phyloP scores from a whole-genome alignment of 495 filamentous ascomycete genomes.

The Penicillium cosmopolitanum region DNA sequence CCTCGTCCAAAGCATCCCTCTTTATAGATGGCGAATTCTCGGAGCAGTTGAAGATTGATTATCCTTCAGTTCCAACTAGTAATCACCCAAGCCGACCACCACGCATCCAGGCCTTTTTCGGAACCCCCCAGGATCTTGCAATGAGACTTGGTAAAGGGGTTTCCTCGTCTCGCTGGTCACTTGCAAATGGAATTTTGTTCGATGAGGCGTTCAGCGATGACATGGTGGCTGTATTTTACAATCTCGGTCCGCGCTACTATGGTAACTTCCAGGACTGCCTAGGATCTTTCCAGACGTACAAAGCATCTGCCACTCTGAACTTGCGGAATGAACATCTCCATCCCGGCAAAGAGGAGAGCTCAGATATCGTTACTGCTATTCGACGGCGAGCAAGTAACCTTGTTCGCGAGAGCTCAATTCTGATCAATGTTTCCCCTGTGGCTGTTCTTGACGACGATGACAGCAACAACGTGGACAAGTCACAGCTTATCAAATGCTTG shows the following conservation, averaged over 20 bases:
- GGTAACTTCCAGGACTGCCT: conserved; percentile 97
- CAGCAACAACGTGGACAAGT: conserved; percentile 67
- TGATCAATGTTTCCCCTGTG: conserved; percentile 81
- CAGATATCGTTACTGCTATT: conserved; percentile 88
- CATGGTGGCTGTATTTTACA: conserved; percentile 85
- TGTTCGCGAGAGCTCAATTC: conserved; percentile 77
- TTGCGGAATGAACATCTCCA: conserved; percentile 90
- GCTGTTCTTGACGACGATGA: conserved; percentile 79
- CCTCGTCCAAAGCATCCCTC: conserved; percentile 80
- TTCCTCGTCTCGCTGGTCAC: conserved; percentile 79
- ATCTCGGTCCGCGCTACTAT: conserved; percentile 85
- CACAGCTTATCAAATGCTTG: conserved; percentile 73
- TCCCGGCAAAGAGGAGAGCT: conserved; percentile 87
- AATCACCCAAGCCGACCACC: conserved; percentile 56
- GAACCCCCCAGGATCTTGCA: conserved; percentile 89
- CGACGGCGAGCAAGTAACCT: conserved; percentile 78
- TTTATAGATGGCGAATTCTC: conserved; percentile 93
- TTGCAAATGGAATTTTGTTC: conserved; percentile 86
- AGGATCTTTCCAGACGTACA: conserved; percentile 95
- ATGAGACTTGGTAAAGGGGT: conserved; percentile 76
- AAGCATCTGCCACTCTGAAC: conserved; percentile 88
- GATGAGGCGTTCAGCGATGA: conserved; percentile 90
- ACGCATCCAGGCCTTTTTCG: conserved; percentile 87
- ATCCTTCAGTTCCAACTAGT: conserved; percentile 66
- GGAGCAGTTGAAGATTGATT: conserved; percentile 87